Evolutionary conservation across 257 asterid species (phyloP).

Genomic region (Verbascum thapsus): DNA sequence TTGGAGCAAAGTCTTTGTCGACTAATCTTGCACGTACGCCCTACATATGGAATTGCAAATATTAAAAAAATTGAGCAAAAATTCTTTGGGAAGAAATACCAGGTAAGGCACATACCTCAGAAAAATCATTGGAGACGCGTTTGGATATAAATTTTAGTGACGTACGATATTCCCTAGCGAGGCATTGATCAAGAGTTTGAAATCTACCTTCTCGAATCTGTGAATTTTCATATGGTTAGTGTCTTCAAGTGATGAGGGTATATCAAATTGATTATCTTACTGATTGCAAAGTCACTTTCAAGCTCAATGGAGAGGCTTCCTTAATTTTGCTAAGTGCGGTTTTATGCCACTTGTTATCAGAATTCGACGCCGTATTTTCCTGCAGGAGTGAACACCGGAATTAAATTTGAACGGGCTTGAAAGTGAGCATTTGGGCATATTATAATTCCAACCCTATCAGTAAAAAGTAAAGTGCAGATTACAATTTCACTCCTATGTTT

Average conservation of each 20-base stretch:
- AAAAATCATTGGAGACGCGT: conserved; percentile 60
- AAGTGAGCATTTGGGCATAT: no score
- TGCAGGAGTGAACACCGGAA: conserved; percentile 32
- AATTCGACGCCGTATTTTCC: conserved; percentile 61
- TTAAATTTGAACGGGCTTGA: not conserved
- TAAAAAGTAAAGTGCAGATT: no score
- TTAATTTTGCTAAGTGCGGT: conserved; percentile 55
- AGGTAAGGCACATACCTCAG: conserved; percentile 56
- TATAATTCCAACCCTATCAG: no score
- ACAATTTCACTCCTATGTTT: no score
- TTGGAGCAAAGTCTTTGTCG: conserved; percentile 93
- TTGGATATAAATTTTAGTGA: conserved; percentile 74
- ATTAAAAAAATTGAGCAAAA: not conserved
- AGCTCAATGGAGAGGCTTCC: conserved; percentile 88
- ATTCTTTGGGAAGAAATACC: not conserved
- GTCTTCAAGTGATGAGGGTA: not conserved
- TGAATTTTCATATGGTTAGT: conserved; percentile 26
- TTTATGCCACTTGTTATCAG: conserved; percentile 51
- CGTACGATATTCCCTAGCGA: conserved; percentile 76
- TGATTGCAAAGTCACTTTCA: conserved; percentile 93
- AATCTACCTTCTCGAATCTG: conserved; percentile 95
- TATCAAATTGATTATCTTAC: conserved; percentile 44
- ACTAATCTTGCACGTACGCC: conserved; percentile 94
- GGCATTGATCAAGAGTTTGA: conserved; percentile 89
- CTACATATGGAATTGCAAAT: conserved; percentile 38